Base-by-base conservation (phyloP, 805 yeast species). In the Grigorovia humatica region DNA sequence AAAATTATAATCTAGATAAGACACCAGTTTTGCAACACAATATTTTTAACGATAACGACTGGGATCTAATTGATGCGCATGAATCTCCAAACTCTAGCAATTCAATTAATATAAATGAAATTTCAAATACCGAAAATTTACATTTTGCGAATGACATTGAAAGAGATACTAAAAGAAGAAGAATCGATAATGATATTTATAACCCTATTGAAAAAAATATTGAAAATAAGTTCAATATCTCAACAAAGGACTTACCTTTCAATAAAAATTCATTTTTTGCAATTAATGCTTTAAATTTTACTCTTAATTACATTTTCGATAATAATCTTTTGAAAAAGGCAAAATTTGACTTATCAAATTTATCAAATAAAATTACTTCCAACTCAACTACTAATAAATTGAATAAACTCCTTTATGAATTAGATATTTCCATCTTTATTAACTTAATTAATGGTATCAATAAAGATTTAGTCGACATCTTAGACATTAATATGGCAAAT, bases 401-500 rank as follows among this genome's bases (percentile, higher is more conserved):
- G 15, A 38, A 55, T 9, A 60, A 59, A 48, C 45, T 66, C 50
- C 49, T 56, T 54, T 59, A 56, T 48, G 61, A 63, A 50, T 48
- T 66, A 27, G 70, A 66, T 51, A 52, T 59, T 27, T 56, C 59
- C 38, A 57, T 65, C 9, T 62, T 64, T 43, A 55, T 55, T 48
- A 47, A 54, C 7, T 48, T 63, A 19, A n/a, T 54, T 17, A 54
- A 59, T 13, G 54, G 52, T 18, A 48, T 63, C 18, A 47, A 50
- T 4, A 53, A 53, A 41, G 70, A 66, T 48, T 51, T 66, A 15
- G 51, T 52, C n/a, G 68, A 65, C 50, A 61, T 65, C 11, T 48
- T 59, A 23, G 70, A 65, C 47, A 60, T 65, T 27, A 61, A 64
- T 53, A 38, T 59, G 27, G 66, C 69, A 2, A 66, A 65, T 45